Conservation (phyloP, 1,284 basidiomycete species). For the Naganishia albida region DNA sequence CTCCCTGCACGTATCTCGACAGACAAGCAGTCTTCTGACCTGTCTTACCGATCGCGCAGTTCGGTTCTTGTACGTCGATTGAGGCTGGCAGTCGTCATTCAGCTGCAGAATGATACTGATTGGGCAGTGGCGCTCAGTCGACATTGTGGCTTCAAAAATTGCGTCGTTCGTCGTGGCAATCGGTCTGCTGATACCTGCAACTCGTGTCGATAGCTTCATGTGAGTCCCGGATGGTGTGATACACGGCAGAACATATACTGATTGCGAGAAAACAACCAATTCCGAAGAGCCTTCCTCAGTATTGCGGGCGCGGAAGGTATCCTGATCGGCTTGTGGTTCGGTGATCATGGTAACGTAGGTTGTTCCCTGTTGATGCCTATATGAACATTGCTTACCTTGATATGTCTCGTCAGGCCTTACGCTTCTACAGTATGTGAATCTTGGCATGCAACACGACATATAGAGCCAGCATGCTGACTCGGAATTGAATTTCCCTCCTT, state of each 20-base stretch:
- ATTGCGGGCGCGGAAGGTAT: slow-evolving; percentile 48
- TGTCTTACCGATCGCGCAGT: slow-evolving; percentile 1
- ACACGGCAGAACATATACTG: background rate
- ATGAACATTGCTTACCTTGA: no score
- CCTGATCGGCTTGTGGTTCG: slow-evolving; percentile 54
- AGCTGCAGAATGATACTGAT: background rate
- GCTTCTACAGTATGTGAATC: slow-evolving; percentile 43
- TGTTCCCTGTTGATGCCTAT: background rate
- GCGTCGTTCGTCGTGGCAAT: slow-evolving; percentile 52
- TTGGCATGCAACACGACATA: background rate
- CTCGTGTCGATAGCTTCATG: slow-evolving; percentile 51
- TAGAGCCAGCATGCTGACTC: background rate
- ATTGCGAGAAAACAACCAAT: background rate
- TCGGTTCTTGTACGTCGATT: slow-evolving; percentile 31
- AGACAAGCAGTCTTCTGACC: background rate
- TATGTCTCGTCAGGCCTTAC: slow-evolving; percentile 41
- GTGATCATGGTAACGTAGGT: slow-evolving; percentile 50
- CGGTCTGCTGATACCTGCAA: slow-evolving; percentile 47
- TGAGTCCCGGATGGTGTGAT: slow-evolving; percentile 32
- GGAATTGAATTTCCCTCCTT: background rate
- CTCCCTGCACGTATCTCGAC: background rate
- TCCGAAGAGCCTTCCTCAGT: slow-evolving; percentile 48
- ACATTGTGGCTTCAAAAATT: slow-evolving; percentile 53
- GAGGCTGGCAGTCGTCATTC: no score
- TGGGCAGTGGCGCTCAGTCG: slow-evolving; percentile 34